Evolutionary conservation across 805 yeast species (phyloP), one percentile per base, ranked within the genome.

Genomic region (Lachancea dasiensis): DNA sequence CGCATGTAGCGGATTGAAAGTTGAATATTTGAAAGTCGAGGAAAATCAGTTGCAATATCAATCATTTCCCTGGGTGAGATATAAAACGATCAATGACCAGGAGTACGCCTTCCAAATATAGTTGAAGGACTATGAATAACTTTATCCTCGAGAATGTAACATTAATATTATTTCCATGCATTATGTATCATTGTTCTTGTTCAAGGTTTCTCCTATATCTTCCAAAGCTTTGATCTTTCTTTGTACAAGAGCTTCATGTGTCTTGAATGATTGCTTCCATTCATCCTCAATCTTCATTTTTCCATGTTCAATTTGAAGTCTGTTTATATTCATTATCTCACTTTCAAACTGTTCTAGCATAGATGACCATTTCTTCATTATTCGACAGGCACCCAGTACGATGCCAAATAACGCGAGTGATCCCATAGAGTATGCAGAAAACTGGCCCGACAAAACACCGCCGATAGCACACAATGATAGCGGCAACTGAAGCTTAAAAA

Each of bases 1-100:
- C 40, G 69, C 86, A 0, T 73, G 78, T 43, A 76, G 85, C 29
- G 86, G 86, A 0, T 58, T 83, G 25, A 77, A 75, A 47, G 70
- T 83, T 16, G 81, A 75, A 25, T 83, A 77, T 48, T 56, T 83
- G 35, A 76, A 79, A 45, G 80, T 83, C 11, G 73, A 72, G 17
- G 94, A 83, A 49, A 73, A 70, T 5, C 70, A 68, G 36, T 56
- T 81, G 51, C 65, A 72, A 36, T 79, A 79, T 47, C 76, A 83
- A 5, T 73, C 84, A 28, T 82, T 83, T 52, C 89, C 92, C 0
- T 83, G 94, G 94, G 81, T 83, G 1, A 67, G 81, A 38, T 81
- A 82, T 50, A 60, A 70, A 41, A 71, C 73, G 4, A 45, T 58
- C 25, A 72, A 65, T 47, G 68, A 63, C 39, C 61, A 58, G 9